These are phyloP conservation scores for Leishmania gerbilli DNA, from an alignment of 208 protist species.

Conservation along the genomic window DNA sequence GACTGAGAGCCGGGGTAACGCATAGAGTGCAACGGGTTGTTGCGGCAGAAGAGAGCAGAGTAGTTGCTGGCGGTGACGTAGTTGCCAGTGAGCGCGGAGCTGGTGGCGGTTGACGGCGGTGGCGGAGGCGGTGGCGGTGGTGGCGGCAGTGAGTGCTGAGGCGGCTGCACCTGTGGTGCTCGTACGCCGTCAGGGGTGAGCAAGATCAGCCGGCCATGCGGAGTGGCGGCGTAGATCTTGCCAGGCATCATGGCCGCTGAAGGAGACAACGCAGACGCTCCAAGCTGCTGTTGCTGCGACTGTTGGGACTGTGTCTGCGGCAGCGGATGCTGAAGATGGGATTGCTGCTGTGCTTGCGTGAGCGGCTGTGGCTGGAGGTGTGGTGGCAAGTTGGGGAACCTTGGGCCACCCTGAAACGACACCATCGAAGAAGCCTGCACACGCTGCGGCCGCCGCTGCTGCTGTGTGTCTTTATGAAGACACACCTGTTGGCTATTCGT, in stretches of 20 bases:
- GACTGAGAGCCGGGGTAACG: constrained; percentile 7
- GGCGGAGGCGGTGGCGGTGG: constrained; percentile 7
- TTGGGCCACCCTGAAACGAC: neutral
- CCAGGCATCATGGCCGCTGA: constrained; percentile 1
- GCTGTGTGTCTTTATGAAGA: neutral
- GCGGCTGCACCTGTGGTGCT: neutral
- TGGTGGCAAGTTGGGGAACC: constrained; percentile 10
- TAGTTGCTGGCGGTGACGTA: constrained; percentile 12
- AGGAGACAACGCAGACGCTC: neutral
- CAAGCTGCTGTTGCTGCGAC: neutral
- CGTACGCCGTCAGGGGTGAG: constrained; percentile 2
- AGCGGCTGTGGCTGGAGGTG: constrained; percentile 7
- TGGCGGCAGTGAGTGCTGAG: constrained; percentile 4
- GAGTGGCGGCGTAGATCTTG: constrained; percentile 5
- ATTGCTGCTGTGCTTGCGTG: neutral
- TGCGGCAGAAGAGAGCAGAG: constrained; percentile 19
- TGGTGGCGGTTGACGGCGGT: neutral
- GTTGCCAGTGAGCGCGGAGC: constrained; percentile 1
- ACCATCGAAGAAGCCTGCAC: neutral
- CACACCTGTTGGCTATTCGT: neutral
- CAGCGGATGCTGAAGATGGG: neutral
- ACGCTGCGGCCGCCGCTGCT: neutral
- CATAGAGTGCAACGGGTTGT: constrained; percentile 14
- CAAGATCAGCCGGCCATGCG: constrained; percentile 5
- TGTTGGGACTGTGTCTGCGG: neutral